Base-by-base conservation (phyloP, 805 yeast genomes). In the Kurtzmaniella cleridarum region DNA sequence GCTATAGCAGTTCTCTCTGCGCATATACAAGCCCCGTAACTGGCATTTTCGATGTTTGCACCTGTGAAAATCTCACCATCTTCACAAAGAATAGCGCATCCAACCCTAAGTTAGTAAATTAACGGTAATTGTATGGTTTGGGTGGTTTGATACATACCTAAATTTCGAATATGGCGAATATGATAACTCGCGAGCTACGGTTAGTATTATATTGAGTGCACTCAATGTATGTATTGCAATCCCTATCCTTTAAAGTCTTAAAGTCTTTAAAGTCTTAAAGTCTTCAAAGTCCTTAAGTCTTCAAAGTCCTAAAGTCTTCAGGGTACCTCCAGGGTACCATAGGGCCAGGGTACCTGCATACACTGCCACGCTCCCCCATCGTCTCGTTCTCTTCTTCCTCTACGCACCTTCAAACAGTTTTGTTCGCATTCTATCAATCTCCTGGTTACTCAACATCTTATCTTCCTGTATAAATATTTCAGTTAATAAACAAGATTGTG, bases 1-100 rank as follows among this genome's bases (percentile, higher is more conserved):
- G 58, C 47, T 7, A 67, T 50, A 3, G 73, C 59, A 10, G 64
- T 48, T 39, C 71, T 49, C 45, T 65, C 73, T 1, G 73, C 72
- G 43, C 72, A 65, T 4, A 66, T 60, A n/a, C 60, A 55, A 26
- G 64, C 69, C 10, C 87, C 95, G 54, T 85, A 90, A 35, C 93
- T 79, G 2, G 97, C 98, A 57, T 91, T 93, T 57, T 91, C 98
- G 20, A 93, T 79, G 49, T 91, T 91, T 30, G 95, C 95, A 3
- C 98, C 98, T 10, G 62, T 53, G 17, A 82, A 62, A 32, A 55
- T 66, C 14, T 63, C 62, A 2, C 77, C 84, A 7, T 64, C 54
- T 0, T 54, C 57, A 1, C 87, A 69, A 17, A 86, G 53, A 1
- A 91, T 50, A 3, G 81, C 76, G 39, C 95, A 86, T 0, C 98